Base-by-base conservation (phyloP, 371 early-diverging fungal genomes). In the Mortierella sp. region DNA sequence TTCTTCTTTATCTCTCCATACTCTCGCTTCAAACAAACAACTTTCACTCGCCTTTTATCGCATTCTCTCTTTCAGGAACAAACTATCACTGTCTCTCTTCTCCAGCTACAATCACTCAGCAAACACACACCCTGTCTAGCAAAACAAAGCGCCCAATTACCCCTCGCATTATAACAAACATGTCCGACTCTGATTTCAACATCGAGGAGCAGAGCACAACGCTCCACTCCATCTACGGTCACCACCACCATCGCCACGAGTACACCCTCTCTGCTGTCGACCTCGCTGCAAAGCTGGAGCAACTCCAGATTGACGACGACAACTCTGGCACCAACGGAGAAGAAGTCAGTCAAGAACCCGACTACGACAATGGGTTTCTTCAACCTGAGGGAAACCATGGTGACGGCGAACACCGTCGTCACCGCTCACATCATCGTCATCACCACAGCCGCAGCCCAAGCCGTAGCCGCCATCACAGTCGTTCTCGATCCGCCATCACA, bases 201-300 rank as follows among this genome's bases (percentile, higher is more conserved):
- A 10, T 11, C 16, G 40, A 67, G 21, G 37, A 19, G 43, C 67
- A 37, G 11, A 37, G 67, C 67, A 67, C 37, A 37, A 67, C 24
- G 40, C 5, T 67, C 24, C 67, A 67, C 9, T 21, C 40, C 67
- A 67, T 67, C 24, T 67, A 34, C 54, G 28, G 28, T 51, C 37
- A 46, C 50, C 69, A 74, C 64, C 64, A 64, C 26, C 69, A 34
- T 44, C 43, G 67, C 46, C 67, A 72, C 28, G 48, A 46, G 6
- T 71, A 74, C 46, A 24, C 70, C 2, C 46, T 80, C 69, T 64
- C 75, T 6, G 80, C 75, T 8, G 71, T 72, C 21, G 80, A 71
- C 19, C 72, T 75, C 19, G 19, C 75, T n/a, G 24, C n/a, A 19
- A 80, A 64, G 26, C 67, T 80, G 44, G 71, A 80, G 53, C 57